phyloP scores from a whole-genome alignment of 768 basidiomycete genomes.

The Phylloporus rhodoxanthus region DNA sequence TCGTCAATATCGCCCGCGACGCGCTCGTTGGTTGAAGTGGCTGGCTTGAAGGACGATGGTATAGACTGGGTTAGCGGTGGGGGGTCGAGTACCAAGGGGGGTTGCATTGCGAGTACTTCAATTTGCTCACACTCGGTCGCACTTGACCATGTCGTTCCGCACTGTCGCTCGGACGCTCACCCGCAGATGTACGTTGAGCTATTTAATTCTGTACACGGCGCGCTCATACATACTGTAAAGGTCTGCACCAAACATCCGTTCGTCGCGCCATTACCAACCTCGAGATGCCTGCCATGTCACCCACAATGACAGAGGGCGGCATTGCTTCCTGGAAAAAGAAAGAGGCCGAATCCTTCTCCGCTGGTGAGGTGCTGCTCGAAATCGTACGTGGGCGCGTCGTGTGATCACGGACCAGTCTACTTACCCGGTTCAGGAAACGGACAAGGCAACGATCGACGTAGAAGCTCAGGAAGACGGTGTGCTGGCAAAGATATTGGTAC shows the following conservation, averaged over 20 bases:
- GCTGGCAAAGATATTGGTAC: constrained; percentile 86
- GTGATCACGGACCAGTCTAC: not conserved
- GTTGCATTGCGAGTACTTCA: constrained; percentile 1
- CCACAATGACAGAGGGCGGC: constrained; percentile 94
- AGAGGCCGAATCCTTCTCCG: constrained; percentile 71
- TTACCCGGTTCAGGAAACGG: constrained; percentile 62
- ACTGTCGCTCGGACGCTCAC: constrained; percentile 11
- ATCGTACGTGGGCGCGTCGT: constrained; percentile 51
- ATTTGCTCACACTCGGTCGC: not conserved
- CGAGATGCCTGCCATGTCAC: constrained; percentile 95
- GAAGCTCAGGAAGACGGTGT: constrained; percentile 97
- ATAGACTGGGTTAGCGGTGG: not conserved
- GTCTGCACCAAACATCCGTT: constrained; percentile 45
- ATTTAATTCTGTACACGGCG: not conserved
- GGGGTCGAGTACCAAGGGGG: constrained; percentile 14
- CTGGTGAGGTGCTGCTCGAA: constrained; percentile 85
- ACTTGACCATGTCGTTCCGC: constrained; percentile 13
- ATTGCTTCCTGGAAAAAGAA: constrained; percentile 88
- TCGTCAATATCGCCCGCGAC: constrained; percentile 4
- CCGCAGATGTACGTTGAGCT: constrained; percentile 22
- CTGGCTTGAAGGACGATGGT: not conserved
- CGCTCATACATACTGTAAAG: constrained; percentile 13
- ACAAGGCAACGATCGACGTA: constrained; percentile 96
- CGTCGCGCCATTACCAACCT: constrained; percentile 67
- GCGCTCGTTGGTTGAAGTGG: constrained; percentile 3